Conservation (phyloP, 176 grass and related monocot species). For the Carex parvula region DNA sequence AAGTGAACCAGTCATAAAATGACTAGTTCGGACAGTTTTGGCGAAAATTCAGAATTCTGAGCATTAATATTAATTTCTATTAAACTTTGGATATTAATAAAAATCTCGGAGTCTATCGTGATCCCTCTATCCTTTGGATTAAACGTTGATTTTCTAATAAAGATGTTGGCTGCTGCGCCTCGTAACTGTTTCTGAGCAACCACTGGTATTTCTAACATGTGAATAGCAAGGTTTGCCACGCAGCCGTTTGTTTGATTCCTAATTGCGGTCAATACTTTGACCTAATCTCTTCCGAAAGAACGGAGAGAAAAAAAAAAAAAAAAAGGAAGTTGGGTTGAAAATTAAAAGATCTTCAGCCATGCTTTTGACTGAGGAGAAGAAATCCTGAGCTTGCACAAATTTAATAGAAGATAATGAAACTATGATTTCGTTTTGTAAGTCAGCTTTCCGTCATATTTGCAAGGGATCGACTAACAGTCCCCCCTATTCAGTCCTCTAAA, state of each 20-base stretch:
- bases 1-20: no score
- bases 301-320: neutral
- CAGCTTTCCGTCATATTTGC: neutral
- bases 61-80: no score
- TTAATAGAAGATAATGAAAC: neutral
- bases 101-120: no score
- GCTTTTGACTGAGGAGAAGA: neutral
- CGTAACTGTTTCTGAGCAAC: neutral
- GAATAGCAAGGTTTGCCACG: neutral
- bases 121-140: no score
- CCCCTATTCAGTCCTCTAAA: no score
- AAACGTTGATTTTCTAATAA: neutral
- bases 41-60: no score
- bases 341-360: neutral
- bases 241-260: constrained; percentile 14
- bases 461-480: no score
- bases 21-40: no score
- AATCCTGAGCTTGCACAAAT: neutral
- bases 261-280: neutral
- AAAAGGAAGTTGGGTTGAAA: no score
- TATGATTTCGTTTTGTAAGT: neutral
- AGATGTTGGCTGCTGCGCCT: neutral
- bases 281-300: neutral
- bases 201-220: neutral
- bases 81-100: no score